Evolutionary conservation across 148 eudicot species (phyloP).

Genomic region (Mesembryanthemum crystallinum): DNA sequence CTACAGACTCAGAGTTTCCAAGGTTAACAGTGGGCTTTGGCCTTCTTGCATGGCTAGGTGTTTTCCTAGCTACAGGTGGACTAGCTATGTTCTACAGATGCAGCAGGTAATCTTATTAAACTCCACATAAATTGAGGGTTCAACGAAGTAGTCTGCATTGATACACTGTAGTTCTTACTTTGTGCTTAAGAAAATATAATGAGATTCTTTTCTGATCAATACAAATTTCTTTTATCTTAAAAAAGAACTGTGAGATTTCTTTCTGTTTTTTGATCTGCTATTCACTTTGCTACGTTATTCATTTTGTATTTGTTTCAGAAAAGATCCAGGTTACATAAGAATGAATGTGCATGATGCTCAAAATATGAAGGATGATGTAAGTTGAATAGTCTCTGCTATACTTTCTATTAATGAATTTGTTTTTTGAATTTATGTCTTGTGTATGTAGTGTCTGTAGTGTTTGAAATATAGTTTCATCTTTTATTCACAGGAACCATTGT

Average conservation of each 20-base stretch:
- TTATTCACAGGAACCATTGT: slow-evolving; percentile 68
- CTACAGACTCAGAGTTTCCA: slow-evolving; percentile 69
- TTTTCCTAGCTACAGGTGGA: slow-evolving; percentile 70
- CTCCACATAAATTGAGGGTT: background rate
- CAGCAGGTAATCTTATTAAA: slow-evolving; percentile 60
- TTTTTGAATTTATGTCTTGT: background rate
- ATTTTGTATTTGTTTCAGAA: slow-evolving; percentile 48
- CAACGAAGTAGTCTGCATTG: background rate
- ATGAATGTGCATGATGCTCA: slow-evolving; percentile 76
- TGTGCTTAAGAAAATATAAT: background rate
- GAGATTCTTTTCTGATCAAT: background rate
- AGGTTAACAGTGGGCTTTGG: slow-evolving; percentile 73
- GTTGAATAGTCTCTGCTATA: slow-evolving; percentile 26
- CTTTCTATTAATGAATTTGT: slow-evolving; percentile 4
- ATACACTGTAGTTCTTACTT: background rate
- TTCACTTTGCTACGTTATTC: background rate
- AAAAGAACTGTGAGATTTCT: no score
- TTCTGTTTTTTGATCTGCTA: background rate
- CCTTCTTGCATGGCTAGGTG: slow-evolving; percentile 87
- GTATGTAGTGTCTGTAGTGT: background rate
- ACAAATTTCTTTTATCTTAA: no score
- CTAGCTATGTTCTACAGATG: slow-evolving; percentile 74
- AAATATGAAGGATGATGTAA: slow-evolving; percentile 94
- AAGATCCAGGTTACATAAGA: slow-evolving; percentile 93
- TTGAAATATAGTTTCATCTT: background rate